Evolutionary conservation across 768 basidiomycete species (phyloP).

Genomic region (Hortiboletus campestris): DNA sequence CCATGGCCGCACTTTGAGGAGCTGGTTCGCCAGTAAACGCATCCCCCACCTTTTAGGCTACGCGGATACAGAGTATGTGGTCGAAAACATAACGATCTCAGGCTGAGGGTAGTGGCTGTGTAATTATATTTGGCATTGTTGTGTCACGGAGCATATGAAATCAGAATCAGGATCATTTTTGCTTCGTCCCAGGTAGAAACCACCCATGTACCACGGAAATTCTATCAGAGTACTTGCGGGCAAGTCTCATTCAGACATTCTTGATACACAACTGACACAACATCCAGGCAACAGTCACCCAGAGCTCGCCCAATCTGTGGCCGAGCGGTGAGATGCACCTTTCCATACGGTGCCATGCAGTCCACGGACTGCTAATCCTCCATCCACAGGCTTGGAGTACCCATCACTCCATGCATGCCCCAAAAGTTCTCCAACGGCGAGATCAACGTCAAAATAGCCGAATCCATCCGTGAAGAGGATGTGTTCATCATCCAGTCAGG

Average conservation of each 20-base stretch:
- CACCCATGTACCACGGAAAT: conserved; percentile 80
- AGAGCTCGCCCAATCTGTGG: conserved; percentile 92
- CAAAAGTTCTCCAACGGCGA: conserved; percentile 94
- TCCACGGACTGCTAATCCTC: conserved; percentile 53
- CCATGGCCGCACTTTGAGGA: neutral
- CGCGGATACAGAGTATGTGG: conserved; percentile 95
- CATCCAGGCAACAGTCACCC: conserved; percentile 94
- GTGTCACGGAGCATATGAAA: conserved; percentile 10
- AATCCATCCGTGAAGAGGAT: conserved; percentile 96
- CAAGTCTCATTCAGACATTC: conserved; percentile 32
- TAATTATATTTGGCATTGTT: conserved; percentile 33
- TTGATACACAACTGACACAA: conserved; percentile 8
- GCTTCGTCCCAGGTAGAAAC: conserved; percentile 28
- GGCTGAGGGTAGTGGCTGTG: conserved; percentile 43
- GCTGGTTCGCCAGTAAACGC: conserved; percentile 55
- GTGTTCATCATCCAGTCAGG: conserved; percentile 98
- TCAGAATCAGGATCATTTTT: conserved; percentile 1
- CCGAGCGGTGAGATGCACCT: conserved; percentile 88
- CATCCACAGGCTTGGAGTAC: conserved; percentile 77
- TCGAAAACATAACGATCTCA: conserved; percentile 89
- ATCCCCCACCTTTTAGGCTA: conserved; percentile 84
- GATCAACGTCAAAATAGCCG: conserved; percentile 90
- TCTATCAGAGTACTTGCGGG: conserved; percentile 75
- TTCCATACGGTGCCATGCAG: conserved; percentile 33
- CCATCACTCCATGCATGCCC: conserved; percentile 81